Percentiles rank a stretch among this genome's conserved stretches.
Evolutionary conservation across 257 asterid genomes (phyloP).

Genomic region (Ballota nigra): DNA sequence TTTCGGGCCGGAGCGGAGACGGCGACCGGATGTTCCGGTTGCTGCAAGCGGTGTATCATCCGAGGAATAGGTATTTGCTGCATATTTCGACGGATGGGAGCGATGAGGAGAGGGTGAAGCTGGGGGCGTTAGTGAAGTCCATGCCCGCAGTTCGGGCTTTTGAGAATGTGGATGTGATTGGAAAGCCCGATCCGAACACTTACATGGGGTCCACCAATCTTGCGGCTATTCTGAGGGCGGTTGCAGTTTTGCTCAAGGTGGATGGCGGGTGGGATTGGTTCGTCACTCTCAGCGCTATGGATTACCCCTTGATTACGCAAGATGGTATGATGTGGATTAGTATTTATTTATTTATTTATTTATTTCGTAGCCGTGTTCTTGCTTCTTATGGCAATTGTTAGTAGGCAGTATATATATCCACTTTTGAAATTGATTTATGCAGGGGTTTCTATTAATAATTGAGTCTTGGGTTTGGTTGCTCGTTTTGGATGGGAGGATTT

Average conservation of each 20-base stretch:
- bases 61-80: constrained; percentile 91
- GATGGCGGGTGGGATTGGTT: constrained; percentile 97
- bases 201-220: constrained; percentile 87
- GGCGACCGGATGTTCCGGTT: constrained; percentile 76
- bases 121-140: constrained; percentile 66
- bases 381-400: constrained; percentile 4
- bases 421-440: neutral
- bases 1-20: constrained; percentile 78
- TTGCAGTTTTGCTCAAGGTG: constrained; percentile 75
- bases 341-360: constrained; percentile 4
- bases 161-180: constrained; percentile 93
- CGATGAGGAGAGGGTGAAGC: constrained; percentile 67
- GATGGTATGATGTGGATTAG: constrained; percentile 62
- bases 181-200: constrained; percentile 94
- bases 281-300: constrained; percentile 78
- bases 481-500: neutral
- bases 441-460: neutral
- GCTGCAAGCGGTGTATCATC: constrained; percentile 87
- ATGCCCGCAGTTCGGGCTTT: constrained; percentile 75
- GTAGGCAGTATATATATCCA: neutral
- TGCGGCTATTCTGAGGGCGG: constrained; percentile 83
- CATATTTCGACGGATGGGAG: constrained; percentile 76
- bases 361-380: constrained; percentile 1
- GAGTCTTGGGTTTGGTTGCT: constrained; percentile 6
- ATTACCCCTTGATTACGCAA: constrained; percentile 90